These are phyloP conservation scores for Leucocoprinus leucothites DNA, from an alignment of 768 basidiomycete genomes.

Conservation along the genomic window DNA sequence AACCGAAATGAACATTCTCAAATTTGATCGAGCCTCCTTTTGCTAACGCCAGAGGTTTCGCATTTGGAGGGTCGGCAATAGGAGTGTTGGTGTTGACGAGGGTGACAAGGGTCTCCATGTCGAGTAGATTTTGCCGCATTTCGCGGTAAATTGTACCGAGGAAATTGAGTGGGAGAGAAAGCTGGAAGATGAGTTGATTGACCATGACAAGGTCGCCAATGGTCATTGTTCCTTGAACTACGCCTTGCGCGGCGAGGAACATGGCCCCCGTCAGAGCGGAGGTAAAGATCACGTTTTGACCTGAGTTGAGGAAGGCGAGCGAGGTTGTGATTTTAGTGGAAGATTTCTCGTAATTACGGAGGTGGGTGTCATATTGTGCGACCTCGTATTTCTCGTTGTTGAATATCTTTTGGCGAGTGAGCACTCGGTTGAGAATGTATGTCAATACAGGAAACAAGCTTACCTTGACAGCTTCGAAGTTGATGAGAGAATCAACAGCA, in stretches of 20 bases:
- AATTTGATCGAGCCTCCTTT: slow-evolving; percentile 86
- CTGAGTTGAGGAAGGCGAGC: slow-evolving; percentile 89
- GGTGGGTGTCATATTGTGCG: slow-evolving; percentile 86
- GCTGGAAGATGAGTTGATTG: slow-evolving; percentile 96
- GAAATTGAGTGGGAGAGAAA: slow-evolving; percentile 96
- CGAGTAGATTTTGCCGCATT: slow-evolving; percentile 90
- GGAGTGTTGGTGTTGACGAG: slow-evolving; percentile 79
- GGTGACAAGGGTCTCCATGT: slow-evolving; percentile 96
- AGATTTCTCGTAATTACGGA: slow-evolving; percentile 84
- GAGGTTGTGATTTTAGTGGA: slow-evolving; percentile 95
- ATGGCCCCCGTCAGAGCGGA: slow-evolving; percentile 91
- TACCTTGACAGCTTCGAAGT: slow-evolving; percentile 98
- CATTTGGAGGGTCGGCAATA: slow-evolving; percentile 60
- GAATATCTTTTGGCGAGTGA: slow-evolving; percentile 65
- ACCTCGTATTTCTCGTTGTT: slow-evolving; percentile 96
- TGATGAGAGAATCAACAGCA: slow-evolving; percentile 94
- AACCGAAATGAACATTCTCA: slow-evolving; percentile 88
- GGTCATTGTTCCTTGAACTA: slow-evolving; percentile 92
- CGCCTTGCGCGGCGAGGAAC: slow-evolving; percentile 94
- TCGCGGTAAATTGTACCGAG: slow-evolving; percentile 97
- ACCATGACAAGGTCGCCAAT: slow-evolving; percentile 99
- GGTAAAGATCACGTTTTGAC: slow-evolving; percentile 96
- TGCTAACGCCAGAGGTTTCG: slow-evolving; percentile 59
- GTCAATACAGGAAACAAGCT: neutral
- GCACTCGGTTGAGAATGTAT: slow-evolving; percentile 10